Evolutionary conservation across 352 stramenopile genomes (phyloP).

Genomic region (Thraustochytrium sp.): DNA sequence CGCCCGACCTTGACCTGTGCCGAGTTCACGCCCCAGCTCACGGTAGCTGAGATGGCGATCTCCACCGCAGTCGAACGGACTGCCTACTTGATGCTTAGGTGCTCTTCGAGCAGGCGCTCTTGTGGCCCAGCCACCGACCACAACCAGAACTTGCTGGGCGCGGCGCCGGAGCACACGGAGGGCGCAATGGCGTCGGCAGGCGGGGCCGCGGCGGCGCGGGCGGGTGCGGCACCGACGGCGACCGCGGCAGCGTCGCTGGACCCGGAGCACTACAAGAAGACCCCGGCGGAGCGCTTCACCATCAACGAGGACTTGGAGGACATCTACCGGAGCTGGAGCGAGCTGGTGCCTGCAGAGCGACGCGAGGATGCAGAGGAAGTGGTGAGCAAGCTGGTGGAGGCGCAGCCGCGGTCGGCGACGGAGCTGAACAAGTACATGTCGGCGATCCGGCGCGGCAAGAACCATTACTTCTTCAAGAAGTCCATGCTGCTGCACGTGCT

Average conservation of each 20-base stretch:
- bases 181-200: too few species aligned
- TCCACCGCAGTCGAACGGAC: too few species aligned
- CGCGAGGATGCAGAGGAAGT: slow-evolving; percentile 69
- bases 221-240: not conserved
- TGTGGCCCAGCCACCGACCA: too few species aligned
- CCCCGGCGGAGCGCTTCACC: slow-evolving; percentile 39
- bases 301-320: slow-evolving; percentile 69
- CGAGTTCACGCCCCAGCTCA: too few species aligned
- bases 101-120: too few species aligned
- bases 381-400: slow-evolving; percentile 66
- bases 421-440: slow-evolving; percentile 75
- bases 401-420: slow-evolving; percentile 65
- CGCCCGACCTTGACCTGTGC: too few species aligned
- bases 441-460: slow-evolving; percentile 70
- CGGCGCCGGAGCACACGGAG: too few species aligned
- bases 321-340: slow-evolving; percentile 73
- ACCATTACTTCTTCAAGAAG: slow-evolving; percentile 76
- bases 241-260: not conserved
- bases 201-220: too few species aligned
- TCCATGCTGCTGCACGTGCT: slow-evolving; percentile 79
- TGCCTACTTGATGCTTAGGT: too few species aligned
- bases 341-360: slow-evolving; percentile 51
- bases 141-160: too few species aligned
- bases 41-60: too few species aligned
- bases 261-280: slow-evolving; percentile 44